These are phyloP conservation scores for Penicillium olsonii DNA, from an alignment of 2,329 filamentous ascomycete species.

Conservation along the genomic window DNA sequence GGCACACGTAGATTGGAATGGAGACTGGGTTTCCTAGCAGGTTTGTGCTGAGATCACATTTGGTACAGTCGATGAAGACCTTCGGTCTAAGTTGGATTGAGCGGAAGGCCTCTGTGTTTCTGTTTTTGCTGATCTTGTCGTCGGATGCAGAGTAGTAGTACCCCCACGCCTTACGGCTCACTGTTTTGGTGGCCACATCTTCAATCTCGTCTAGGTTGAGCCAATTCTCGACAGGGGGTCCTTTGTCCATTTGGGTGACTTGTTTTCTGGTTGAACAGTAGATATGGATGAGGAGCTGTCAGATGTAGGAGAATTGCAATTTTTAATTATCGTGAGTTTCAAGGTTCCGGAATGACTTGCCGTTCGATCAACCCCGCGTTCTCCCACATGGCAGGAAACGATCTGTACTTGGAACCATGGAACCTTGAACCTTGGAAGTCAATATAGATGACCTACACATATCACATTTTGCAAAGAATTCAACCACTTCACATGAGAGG, in stretches of 20 bases:
- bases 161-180: conserved; percentile 80
- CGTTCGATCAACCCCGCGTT: not conserved
- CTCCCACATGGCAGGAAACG: too few species aligned
- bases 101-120: conserved; percentile 16
- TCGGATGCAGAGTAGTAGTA: conserved; percentile 90
- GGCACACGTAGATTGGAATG: conserved; percentile 76
- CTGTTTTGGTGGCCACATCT: conserved; percentile 70
- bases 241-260: not conserved
- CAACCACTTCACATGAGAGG: too few species aligned
- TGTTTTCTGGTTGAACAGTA: not conserved
- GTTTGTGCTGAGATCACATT: conserved; percentile 70
- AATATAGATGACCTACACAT: too few species aligned
- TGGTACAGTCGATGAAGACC: conserved; percentile 79
- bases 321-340: too few species aligned
- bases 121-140: conserved; percentile 60
- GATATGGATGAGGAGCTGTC: too few species aligned
- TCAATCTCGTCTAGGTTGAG: conserved; percentile 90
- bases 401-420: too few species aligned
- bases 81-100: conserved; percentile 80
- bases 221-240: conserved; percentile 57
- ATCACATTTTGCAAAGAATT: too few species aligned
- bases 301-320: too few species aligned
- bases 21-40: conserved; percentile 71
- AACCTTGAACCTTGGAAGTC: not conserved
- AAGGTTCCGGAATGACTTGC: too few species aligned